Evolutionary conservation across 306 rosid genomes (phyloP).

Genomic region (Fragaria vesca): DNA sequence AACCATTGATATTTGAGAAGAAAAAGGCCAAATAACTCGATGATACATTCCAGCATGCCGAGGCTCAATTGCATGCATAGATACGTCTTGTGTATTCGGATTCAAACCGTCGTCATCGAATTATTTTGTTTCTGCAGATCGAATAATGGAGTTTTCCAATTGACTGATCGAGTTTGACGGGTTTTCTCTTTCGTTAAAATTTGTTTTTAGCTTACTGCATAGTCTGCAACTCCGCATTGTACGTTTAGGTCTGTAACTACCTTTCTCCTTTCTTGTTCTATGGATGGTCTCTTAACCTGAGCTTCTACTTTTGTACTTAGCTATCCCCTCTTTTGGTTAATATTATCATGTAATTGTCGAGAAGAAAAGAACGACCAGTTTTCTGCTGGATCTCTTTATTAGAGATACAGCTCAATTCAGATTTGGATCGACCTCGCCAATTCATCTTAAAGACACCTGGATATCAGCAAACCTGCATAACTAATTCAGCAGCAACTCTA

Average conservation of each 20-base stretch:
- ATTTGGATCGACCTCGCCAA: not conserved
- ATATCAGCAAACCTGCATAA: not conserved
- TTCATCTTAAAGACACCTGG: not conserved
- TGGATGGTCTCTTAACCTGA: not conserved
- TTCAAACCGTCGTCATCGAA: not conserved
- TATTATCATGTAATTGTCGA: not conserved
- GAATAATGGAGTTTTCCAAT: not conserved
- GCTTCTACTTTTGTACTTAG: not conserved
- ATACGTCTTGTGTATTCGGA: not conserved
- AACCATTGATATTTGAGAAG: not conserved
- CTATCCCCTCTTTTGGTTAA: not conserved
- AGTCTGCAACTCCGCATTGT: not conserved
- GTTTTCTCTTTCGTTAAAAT: not conserved
- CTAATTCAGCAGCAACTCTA: not conserved
- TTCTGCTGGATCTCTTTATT: not conserved
- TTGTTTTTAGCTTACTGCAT: not conserved
- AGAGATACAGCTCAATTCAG: not conserved
- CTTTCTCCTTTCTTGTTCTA: not conserved
- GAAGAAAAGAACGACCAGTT: not conserved
- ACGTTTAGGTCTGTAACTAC: not conserved
- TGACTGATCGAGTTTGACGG: not conserved
- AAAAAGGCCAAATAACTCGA: not conserved
- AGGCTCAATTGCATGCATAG: not conserved
- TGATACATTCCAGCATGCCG: not conserved
- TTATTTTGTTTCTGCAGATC: not conserved